phyloP scores from a whole-genome alignment of 345 rosid genomes.

The Turnera subulata region DNA sequence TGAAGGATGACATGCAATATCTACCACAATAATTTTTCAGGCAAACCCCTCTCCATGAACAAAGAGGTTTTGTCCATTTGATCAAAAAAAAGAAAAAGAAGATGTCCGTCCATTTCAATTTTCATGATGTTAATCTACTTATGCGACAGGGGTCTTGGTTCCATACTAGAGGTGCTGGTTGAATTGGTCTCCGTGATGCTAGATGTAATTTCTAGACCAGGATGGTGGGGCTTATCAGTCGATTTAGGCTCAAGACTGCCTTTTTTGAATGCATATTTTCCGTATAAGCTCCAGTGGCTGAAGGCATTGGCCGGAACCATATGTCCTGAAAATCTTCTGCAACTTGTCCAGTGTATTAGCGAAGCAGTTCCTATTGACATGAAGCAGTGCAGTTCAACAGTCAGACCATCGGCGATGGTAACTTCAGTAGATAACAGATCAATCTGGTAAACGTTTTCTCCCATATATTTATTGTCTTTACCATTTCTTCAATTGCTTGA shows the following conservation, averaged over 20 bases:
- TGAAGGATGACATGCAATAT: too few species aligned
- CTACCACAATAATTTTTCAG: neutral
- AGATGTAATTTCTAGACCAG: constrained; percentile 59
- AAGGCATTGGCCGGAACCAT: constrained; percentile 52
- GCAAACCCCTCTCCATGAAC: too few species aligned
- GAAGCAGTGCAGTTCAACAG: constrained; percentile 16
- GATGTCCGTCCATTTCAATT: constrained; percentile 8
- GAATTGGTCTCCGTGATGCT: constrained; percentile 44
- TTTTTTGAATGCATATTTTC: constrained; percentile 64
- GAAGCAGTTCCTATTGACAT: constrained; percentile 15
- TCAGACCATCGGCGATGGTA: constrained; percentile 22
- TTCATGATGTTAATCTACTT: constrained; percentile 20
- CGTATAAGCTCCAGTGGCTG: constrained; percentile 34
- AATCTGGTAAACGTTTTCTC: constrained; percentile 44
- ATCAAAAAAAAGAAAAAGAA: too few species aligned
- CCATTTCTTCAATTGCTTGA: neutral
- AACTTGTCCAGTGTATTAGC: constrained; percentile 37
- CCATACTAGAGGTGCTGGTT: constrained; percentile 48
- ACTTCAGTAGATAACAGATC: constrained; percentile 49
- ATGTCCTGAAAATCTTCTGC: constrained; percentile 32
- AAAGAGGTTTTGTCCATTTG: too few species aligned
- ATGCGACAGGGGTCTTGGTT: constrained; percentile 58
- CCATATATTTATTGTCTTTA: too few species aligned
- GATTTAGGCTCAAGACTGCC: constrained; percentile 57
- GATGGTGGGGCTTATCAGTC: constrained; percentile 59